A percentile compares a stretch with the other conserved stretches of the same genome.
Evolutionary conservation across 2,329 filamentous ascomycete species (phyloP).

Genomic region (Cucurbitaria berberidis): DNA sequence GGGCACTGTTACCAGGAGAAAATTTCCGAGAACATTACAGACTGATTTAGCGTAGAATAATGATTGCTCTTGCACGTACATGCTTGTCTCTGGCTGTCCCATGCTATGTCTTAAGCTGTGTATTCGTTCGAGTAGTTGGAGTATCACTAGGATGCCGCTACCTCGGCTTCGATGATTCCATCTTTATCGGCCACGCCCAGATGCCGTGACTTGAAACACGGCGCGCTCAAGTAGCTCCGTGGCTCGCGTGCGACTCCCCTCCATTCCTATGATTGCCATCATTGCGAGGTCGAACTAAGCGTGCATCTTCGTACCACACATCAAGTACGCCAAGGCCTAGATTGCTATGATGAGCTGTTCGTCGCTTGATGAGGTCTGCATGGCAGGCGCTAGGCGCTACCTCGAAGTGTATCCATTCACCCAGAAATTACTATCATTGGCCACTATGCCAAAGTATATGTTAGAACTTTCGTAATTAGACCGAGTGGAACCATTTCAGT

Average conservation of each 20-base stretch:
- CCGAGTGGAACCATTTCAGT: too few relatives aligned
- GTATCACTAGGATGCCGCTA: background rate
- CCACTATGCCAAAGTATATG: too few relatives aligned
- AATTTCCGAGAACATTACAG: background rate
- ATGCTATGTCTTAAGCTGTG: background rate
- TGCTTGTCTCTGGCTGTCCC: conserved; percentile 2
- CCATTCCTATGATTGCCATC: background rate
- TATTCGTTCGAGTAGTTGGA: conserved; percentile 5
- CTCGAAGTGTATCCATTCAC: too few relatives aligned
- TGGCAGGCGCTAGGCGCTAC: too few relatives aligned
- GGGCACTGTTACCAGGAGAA: background rate
- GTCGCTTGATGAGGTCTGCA: too few relatives aligned
- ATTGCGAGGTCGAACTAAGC: background rate
- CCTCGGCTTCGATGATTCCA: background rate
- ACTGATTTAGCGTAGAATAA: conserved; percentile 4
- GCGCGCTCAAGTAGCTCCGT: background rate
- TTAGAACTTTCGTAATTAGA: too few relatives aligned
- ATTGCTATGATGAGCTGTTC: too few relatives aligned
- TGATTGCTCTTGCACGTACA: conserved; percentile 12
- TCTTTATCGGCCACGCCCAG: background rate
- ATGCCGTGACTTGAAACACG: background rate
- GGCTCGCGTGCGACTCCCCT: background rate
- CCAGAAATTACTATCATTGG: too few relatives aligned
- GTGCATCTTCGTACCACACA: background rate
- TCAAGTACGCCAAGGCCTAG: too few relatives aligned